Conservation (phyloP, 164 flowering plant species). For the Liriodendron chinense region DNA sequence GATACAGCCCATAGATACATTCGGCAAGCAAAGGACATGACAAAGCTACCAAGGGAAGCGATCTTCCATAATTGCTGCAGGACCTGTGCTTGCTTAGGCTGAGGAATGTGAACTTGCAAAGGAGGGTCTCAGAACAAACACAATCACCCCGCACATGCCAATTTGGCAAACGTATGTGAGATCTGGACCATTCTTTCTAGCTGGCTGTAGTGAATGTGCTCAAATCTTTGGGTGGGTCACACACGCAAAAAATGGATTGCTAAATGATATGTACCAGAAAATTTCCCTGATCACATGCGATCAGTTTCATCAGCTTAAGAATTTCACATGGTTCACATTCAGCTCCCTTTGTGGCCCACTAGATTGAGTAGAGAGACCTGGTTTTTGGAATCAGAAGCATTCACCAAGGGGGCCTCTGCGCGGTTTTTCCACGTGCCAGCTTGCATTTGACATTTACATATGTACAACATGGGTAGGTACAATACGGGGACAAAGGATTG, state of each 20-base stretch:
- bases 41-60: not conserved
- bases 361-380: not conserved
- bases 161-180: not conserved
- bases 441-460: too few relatives aligned
- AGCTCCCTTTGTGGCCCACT: not conserved
- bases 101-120: not conserved
- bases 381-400: not conserved
- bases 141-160: not conserved
- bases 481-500: too few relatives aligned
- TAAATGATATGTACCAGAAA: not conserved
- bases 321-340: not conserved
- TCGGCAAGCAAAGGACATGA: slow-evolving; percentile 1
- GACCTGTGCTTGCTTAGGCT: not conserved
- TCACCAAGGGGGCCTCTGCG: not conserved
- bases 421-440: too few relatives aligned
- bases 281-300: not conserved
- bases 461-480: too few relatives aligned
- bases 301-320: not conserved
- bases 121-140: not conserved
- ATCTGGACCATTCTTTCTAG: not conserved
- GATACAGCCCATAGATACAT: slow-evolving; percentile 7
- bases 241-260: not conserved
- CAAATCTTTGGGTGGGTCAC: not conserved
- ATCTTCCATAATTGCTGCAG: not conserved
- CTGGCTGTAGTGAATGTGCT: not conserved